phyloP scores from a whole-genome alignment of 2,329 filamentous ascomycete genomes.

The Zelopaecilomyces penicillatus region DNA sequence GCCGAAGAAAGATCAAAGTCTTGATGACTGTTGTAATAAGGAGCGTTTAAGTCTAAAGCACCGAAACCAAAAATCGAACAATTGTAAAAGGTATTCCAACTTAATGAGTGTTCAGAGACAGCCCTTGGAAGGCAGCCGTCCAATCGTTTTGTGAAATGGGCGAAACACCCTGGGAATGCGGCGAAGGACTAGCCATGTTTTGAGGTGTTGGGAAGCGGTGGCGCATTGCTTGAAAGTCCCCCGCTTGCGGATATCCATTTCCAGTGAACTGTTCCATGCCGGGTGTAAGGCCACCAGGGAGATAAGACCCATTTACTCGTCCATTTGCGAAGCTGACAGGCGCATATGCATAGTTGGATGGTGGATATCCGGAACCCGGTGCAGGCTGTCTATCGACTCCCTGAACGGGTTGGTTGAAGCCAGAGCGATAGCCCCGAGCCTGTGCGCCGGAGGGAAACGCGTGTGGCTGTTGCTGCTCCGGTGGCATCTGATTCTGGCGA shows the following conservation, averaged over 20 bases:
- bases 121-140: slow-evolving; percentile 56
- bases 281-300: slow-evolving; percentile 18
- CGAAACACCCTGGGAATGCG: slow-evolving; percentile 30
- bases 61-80: too few relatives aligned
- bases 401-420: slow-evolving; percentile 33
- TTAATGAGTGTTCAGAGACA: slow-evolving; percentile 60
- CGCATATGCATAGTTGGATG: slow-evolving; percentile 27
- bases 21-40: too few relatives aligned
- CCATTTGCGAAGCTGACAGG: slow-evolving; percentile 25
- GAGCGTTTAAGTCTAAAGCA: too few relatives aligned
- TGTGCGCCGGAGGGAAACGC: slow-evolving; percentile 29
- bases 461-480: slow-evolving; percentile 23
- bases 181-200: slow-evolving; percentile 24
- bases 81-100: background rate
- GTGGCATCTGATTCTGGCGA: slow-evolving; percentile 37
- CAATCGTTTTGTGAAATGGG: slow-evolving; percentile 48
- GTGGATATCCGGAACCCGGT: slow-evolving; percentile 26
- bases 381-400: slow-evolving; percentile 33
- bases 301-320: slow-evolving; percentile 21
- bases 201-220: slow-evolving; percentile 37
- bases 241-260: slow-evolving; percentile 25
- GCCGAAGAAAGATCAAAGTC: too few relatives aligned
- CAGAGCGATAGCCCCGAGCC: slow-evolving; percentile 33
- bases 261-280: slow-evolving; percentile 22
- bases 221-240: slow-evolving; percentile 39